phyloP scores from a whole-genome alignment of 129 eudicot species.

The Gnaphalium uliginosum region DNA sequence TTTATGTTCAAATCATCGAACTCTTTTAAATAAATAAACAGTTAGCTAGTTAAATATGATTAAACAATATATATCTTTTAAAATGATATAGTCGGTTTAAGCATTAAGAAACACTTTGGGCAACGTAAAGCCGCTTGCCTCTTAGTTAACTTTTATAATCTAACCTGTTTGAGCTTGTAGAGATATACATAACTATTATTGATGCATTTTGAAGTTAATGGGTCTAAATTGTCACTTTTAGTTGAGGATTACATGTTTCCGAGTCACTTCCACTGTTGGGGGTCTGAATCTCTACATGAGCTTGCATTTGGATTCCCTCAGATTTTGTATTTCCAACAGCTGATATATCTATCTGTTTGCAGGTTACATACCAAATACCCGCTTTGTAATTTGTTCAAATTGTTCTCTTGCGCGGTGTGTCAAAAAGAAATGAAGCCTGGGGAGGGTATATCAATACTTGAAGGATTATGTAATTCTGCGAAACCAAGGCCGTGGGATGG shows the following conservation, averaged over 20 bases:
- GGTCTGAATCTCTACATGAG: background rate
- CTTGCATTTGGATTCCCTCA: background rate
- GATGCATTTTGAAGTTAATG: background rate
- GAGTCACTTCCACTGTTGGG: background rate
- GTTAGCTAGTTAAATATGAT: background rate
- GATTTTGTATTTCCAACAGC: background rate
- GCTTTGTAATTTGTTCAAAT: conserved; percentile 81
- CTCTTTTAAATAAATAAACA: no score
- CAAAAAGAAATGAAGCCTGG: conserved; percentile 93
- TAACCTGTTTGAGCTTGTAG: background rate
- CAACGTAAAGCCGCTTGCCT: background rate
- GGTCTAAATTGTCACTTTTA: background rate
- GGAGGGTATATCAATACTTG: conserved; percentile 87
- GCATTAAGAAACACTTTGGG: background rate
- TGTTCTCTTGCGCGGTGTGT: conserved; percentile 91
- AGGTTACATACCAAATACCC: conserved; percentile 90
- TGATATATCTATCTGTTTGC: conserved; percentile 32
- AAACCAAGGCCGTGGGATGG: conserved; percentile 97
- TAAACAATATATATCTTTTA: background rate
- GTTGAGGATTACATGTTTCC: background rate
- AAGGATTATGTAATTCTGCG: conserved; percentile 39
- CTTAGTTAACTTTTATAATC: background rate
- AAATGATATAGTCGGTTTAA: background rate
- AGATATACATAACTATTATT: background rate
- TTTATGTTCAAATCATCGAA: background rate